These are phyloP conservation scores for Colletotrichum sp. DNA, from an alignment of 2,329 filamentous ascomycete genomes.

Conservation along the genomic window DNA sequence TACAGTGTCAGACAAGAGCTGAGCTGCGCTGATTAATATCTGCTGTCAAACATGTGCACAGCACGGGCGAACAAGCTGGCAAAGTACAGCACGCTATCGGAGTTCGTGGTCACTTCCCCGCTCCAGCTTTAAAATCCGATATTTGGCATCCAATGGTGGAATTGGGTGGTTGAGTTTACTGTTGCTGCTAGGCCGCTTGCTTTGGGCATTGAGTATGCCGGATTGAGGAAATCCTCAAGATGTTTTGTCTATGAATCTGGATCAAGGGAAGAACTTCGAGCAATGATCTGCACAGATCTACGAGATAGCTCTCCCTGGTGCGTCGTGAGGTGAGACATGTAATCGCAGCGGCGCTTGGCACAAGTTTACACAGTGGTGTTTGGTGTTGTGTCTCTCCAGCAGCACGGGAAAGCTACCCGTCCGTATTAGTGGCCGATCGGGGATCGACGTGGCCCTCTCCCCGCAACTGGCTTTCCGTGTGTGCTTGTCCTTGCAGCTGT, in stretches of 20 bases:
- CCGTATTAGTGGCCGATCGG: neutral
- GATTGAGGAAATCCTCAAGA: neutral
- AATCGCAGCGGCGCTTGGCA: neutral
- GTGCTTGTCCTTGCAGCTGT: neutral
- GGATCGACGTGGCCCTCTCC: neutral
- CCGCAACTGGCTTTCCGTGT: neutral
- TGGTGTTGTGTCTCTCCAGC: neutral
- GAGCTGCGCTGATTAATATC: neutral
- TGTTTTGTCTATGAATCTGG: neutral
- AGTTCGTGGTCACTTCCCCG: neutral
- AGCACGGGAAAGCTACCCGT: neutral
- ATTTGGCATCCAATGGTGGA: neutral
- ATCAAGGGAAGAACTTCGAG: neutral
- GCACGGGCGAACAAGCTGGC: neutral
- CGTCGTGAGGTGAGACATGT: constrained; percentile 6
- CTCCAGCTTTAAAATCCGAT: neutral
- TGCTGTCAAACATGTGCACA: neutral
- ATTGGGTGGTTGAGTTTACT: neutral
- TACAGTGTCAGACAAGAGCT: neutral
- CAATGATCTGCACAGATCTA: neutral
- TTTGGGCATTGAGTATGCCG: neutral
- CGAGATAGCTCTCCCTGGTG: neutral
- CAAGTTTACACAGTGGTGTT: neutral
- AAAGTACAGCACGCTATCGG: neutral
- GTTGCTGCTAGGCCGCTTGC: neutral